These are phyloP conservation scores for Gossypium gossypioides DNA, from an alignment of 441 rosid species.

Conservation along the genomic window DNA sequence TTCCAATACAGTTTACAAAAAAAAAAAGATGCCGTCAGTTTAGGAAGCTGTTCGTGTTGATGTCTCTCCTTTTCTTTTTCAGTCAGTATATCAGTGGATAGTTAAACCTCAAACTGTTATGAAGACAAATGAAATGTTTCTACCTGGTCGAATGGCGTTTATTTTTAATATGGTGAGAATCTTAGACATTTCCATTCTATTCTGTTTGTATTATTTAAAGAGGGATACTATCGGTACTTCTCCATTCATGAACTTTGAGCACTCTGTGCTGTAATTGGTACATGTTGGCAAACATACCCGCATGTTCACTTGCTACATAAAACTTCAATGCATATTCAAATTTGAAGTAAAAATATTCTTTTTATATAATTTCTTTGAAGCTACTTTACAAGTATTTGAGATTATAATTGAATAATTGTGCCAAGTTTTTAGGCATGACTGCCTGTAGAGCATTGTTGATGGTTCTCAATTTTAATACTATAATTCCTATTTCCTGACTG, in stretches of 20 bases:
- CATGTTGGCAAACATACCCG: background rate
- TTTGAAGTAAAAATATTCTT: background rate
- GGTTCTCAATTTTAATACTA: background rate
- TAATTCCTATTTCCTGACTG: background rate
- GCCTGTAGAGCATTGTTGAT: background rate
- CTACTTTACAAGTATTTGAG: background rate
- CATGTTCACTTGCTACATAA: background rate
- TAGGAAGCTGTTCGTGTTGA: constrained; percentile 2
- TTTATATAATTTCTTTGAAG: background rate
- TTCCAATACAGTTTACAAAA: background rate
- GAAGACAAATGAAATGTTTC: constrained; percentile 92
- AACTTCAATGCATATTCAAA: background rate
- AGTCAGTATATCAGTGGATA: constrained; percentile 85
- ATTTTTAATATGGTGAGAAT: constrained; percentile 66
- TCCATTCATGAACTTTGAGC: background rate
- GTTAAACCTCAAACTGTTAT: constrained; percentile 73
- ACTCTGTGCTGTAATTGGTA: background rate
- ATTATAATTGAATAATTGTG: background rate
- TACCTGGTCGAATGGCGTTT: constrained; percentile 91
- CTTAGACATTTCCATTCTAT: background rate
- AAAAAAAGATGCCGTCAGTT: background rate
- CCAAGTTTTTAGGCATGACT: background rate
- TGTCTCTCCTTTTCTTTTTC: constrained; percentile 18
- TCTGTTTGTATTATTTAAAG: constrained; percentile 16
- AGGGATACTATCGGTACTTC: background rate